These are phyloP conservation scores for Candida yuanshanica DNA, from an alignment of 805 yeast genomes.

Conservation along the genomic window DNA sequence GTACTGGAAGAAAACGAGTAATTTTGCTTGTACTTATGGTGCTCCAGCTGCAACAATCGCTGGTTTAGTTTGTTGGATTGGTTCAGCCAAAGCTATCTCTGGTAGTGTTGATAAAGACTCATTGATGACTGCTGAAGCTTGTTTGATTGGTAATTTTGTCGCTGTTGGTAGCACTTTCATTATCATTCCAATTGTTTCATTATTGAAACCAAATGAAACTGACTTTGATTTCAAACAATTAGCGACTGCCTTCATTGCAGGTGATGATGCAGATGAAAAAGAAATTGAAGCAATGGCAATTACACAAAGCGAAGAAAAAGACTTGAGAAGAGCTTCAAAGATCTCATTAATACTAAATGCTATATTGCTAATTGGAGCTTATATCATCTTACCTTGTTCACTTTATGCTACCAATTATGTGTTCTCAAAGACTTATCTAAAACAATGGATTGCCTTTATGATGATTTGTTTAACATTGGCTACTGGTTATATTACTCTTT, in stretches of 20 bases:
- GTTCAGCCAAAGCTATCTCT: slow-evolving; percentile 19
- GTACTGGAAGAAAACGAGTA: slow-evolving; percentile 24
- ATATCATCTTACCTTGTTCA: slow-evolving; percentile 27
- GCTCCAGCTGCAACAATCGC: slow-evolving; percentile 22
- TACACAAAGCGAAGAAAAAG: slow-evolving; percentile 17
- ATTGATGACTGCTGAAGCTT: slow-evolving; percentile 13
- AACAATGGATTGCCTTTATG: slow-evolving; percentile 32
- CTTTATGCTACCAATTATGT: slow-evolving; percentile 30
- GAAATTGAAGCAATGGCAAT: slow-evolving; percentile 26
- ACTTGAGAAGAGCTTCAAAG: slow-evolving; percentile 30
- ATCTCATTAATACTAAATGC: slow-evolving; percentile 37
- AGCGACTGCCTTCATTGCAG: slow-evolving; percentile 22
- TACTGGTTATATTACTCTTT: slow-evolving; percentile 30
- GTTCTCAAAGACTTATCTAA: slow-evolving; percentile 31
- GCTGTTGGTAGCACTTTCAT: slow-evolving; percentile 24
- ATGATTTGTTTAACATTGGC: slow-evolving; percentile 33
- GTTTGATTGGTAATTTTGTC: slow-evolving; percentile 19
- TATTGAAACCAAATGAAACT: slow-evolving; percentile 22
- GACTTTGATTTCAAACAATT: slow-evolving; percentile 21
- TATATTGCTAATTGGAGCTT: slow-evolving; percentile 26
- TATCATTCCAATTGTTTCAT: slow-evolving; percentile 27
- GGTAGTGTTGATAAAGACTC: slow-evolving; percentile 16
- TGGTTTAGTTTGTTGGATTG: slow-evolving; percentile 24
- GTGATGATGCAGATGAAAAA: slow-evolving; percentile 31
- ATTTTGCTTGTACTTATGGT: slow-evolving; percentile 18